Conservation (phyloP, 192 early-diverging fungal species). For the Entomortierella chlamydospora region DNA sequence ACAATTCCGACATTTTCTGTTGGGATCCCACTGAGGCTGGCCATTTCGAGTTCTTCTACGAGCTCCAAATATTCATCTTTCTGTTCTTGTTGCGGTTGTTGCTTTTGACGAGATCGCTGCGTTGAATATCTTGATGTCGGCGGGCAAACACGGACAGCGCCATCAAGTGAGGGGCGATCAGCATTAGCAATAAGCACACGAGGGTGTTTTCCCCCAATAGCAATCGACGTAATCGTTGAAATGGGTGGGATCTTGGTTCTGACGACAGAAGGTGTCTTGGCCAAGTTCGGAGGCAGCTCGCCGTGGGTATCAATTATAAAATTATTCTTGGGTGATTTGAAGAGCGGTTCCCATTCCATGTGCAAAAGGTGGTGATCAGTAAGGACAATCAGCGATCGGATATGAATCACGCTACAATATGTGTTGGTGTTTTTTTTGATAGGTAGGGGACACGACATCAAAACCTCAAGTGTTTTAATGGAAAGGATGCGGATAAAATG, state of each 20-base stretch:
- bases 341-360: slow-evolving; percentile 42
- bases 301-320: slow-evolving; percentile 24
- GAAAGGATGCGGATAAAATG: slow-evolving; percentile 31
- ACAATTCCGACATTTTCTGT: slow-evolving; percentile 23
- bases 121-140: background rate
- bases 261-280: slow-evolving; percentile 25
- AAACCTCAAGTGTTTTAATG: slow-evolving; percentile 31
- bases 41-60: background rate
- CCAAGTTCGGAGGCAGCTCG: slow-evolving; percentile 39
- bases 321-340: slow-evolving; percentile 18
- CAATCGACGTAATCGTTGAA: slow-evolving; percentile 41
- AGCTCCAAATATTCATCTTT: background rate
- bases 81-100: slow-evolving; percentile 4
- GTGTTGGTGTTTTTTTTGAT: slow-evolving; percentile 3
- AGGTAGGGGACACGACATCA: slow-evolving; percentile 16
- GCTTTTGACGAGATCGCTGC: background rate
- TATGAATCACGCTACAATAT: slow-evolving; percentile 45
- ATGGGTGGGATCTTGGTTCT: slow-evolving; percentile 45
- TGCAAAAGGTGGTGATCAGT: slow-evolving; percentile 39
- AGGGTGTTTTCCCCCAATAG: slow-evolving; percentile 45
- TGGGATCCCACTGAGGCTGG: background rate
- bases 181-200: slow-evolving; percentile 47
- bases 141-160: slow-evolving; percentile 42
- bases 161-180: slow-evolving; percentile 38
- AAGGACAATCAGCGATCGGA: slow-evolving; percentile 43